These are phyloP conservation scores for Kurtzmaniella quercitrusa DNA, from an alignment of 1,139 yeast species.

Conservation along the genomic window DNA sequence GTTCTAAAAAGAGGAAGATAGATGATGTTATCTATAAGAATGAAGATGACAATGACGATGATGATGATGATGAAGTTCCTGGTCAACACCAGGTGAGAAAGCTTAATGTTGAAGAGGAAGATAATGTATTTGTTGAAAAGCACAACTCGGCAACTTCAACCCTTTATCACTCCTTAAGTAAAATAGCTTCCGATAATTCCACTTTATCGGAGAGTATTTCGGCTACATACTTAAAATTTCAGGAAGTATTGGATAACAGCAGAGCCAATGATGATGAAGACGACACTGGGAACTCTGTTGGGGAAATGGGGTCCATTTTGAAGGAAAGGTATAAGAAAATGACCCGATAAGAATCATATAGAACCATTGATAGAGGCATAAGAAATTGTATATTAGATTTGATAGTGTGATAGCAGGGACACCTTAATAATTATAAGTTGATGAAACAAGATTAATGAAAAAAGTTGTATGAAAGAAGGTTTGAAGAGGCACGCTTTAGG, in stretches of 20 bases:
- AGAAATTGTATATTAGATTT: not conserved
- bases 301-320: constrained; percentile 28
- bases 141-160: constrained; percentile 25
- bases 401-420: no score
- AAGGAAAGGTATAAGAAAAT: constrained; percentile 26
- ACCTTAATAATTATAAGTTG: no score
- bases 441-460: no score
- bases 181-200: constrained; percentile 19
- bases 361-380: not conserved
- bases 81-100: not conserved
- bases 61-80: constrained; percentile 7
- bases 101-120: constrained; percentile 12
- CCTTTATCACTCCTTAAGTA: constrained; percentile 25
- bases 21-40: not conserved
- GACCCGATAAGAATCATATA: constrained; percentile 10
- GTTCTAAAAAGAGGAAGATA: not conserved
- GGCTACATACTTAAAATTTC: constrained; percentile 5
- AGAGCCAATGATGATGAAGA: constrained; percentile 10
- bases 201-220: constrained; percentile 12
- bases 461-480: no score
- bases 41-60: no score
- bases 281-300: constrained; percentile 22
- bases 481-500: no score
- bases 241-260: constrained; percentile 9
- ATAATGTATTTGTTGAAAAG: constrained; percentile 32